Percentiles rank a stretch among this genome's conserved stretches.
Evolutionary conservation across 1,284 basidiomycete genomes (phyloP).

Genomic region (Phylloboletellus chloephorus): DNA sequence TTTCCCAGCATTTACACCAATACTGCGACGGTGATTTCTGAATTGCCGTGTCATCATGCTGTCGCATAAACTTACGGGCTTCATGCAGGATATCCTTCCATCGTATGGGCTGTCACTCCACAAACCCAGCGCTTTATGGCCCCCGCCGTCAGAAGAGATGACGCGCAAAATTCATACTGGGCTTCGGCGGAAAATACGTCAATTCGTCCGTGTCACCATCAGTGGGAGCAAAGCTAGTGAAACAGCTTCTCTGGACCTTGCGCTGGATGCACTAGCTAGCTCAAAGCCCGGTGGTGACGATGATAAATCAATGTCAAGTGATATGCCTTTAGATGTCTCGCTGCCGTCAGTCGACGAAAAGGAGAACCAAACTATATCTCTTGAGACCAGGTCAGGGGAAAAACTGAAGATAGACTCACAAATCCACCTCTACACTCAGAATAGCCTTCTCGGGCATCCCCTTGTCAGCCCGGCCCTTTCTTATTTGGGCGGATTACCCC

Average conservation of each 20-base stretch:
- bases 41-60: neutral
- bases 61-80: neutral
- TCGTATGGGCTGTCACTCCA: slow-evolving; percentile 62
- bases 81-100: slow-evolving; percentile 66
- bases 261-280: slow-evolving; percentile 20
- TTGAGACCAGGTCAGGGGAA: slow-evolving; percentile 47
- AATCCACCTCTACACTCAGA: slow-evolving; percentile 87
- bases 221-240: slow-evolving; percentile 11
- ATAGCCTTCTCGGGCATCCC: slow-evolving; percentile 80
- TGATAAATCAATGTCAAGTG: slow-evolving; percentile 11
- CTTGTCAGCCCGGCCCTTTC: slow-evolving; percentile 79
- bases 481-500: slow-evolving; percentile 89
- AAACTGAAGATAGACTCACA: slow-evolving; percentile 58
- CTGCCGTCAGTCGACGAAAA: slow-evolving; percentile 35
- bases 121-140: slow-evolving; percentile 89
- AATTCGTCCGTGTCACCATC: slow-evolving; percentile 42
- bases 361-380: slow-evolving; percentile 40
- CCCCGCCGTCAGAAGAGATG: slow-evolving; percentile 77
- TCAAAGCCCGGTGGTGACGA: slow-evolving; percentile 23
- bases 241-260: slow-evolving; percentile 3
- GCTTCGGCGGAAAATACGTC: slow-evolving; percentile 58
- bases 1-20: slow-evolving; percentile 88
- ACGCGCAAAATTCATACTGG: slow-evolving; percentile 58
- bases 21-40: slow-evolving; percentile 63
- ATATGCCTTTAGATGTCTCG: slow-evolving; percentile 38